These are phyloP conservation scores for Cordyceps cicadae DNA, from an alignment of 2,329 filamentous ascomycete species.

Conservation along the genomic window DNA sequence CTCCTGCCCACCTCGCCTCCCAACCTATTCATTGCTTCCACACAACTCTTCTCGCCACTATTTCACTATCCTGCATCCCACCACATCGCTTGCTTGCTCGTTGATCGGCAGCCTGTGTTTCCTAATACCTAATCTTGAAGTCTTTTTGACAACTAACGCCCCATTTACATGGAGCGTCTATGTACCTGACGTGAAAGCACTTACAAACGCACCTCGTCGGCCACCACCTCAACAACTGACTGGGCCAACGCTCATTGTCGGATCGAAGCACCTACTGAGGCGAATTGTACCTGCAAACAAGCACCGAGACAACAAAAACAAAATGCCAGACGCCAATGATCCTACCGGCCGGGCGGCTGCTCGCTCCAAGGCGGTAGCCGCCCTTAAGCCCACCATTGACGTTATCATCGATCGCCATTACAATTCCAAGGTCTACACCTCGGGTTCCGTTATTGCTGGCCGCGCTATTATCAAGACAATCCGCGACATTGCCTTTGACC, in stretches of 20 bases:
- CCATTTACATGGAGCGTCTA: background rate
- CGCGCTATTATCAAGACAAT: conserved; percentile 37
- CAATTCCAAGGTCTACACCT: conserved; percentile 47
- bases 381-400: conserved; percentile 26
- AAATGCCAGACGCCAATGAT: conserved; percentile 7
- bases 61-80: background rate
- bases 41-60: background rate
- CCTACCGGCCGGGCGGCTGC: conserved; percentile 12
- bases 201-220: background rate
- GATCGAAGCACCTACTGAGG: background rate
- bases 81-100: background rate
- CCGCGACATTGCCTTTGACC: conserved; percentile 41
- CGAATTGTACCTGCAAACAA: background rate
- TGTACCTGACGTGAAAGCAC: background rate
- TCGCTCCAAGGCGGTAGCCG: conserved; percentile 10
- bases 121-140: conserved; percentile 1
- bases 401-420: conserved; percentile 47
- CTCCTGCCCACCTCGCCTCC: background rate
- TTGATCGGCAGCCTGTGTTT: conserved; percentile 3
- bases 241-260: background rate
- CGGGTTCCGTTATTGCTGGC: conserved; percentile 43
- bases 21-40: background rate
- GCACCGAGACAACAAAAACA: background rate
- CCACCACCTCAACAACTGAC: background rate
- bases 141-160: background rate